Percentiles rank a stretch among this genome's conserved stretches.
Evolutionary conservation across 225 moss, liverwort and hornwort species (phyloP).

Genomic region (Sphagnum tenellum): DNA sequence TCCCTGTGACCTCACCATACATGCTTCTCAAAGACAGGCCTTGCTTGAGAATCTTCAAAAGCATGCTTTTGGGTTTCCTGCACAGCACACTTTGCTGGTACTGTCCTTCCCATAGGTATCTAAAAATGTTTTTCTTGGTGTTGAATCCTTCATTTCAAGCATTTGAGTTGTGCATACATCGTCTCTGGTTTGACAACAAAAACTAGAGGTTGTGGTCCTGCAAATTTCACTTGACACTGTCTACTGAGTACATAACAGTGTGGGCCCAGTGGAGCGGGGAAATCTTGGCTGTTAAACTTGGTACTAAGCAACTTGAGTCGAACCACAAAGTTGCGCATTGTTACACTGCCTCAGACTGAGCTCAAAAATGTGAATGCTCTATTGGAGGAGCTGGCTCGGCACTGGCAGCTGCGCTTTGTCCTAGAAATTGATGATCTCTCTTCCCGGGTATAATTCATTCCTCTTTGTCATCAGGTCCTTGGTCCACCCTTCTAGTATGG

Average conservation of each 20-base stretch:
- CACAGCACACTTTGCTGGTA: slow-evolving; percentile 35
- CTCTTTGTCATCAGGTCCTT: background rate
- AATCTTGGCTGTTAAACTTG: slow-evolving; percentile 33
- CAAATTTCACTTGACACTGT: too few relatives aligned
- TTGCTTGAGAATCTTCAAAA: slow-evolving; percentile 21
- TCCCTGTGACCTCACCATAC: slow-evolving; percentile 25
- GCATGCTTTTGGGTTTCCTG: slow-evolving; percentile 24
- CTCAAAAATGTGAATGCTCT: slow-evolving; percentile 23
- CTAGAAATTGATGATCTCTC: slow-evolving; percentile 34
- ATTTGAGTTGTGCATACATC: too few relatives aligned
- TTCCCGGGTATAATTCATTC: slow-evolving; percentile 11
- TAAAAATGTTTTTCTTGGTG: background rate
- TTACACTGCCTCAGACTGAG: slow-evolving; percentile 24
- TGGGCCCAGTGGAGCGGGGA: slow-evolving; percentile 29
- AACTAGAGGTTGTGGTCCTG: background rate
- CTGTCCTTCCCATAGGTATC: background rate
- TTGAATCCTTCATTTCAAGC: background rate
- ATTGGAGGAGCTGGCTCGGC: slow-evolving; percentile 37
- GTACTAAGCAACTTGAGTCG: slow-evolving; percentile 20
- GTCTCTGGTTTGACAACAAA: background rate
- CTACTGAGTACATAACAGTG: slow-evolving; percentile 6
- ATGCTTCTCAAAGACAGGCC: slow-evolving; percentile 18
- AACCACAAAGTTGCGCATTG: slow-evolving; percentile 19
- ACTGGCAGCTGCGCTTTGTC: slow-evolving; percentile 39
- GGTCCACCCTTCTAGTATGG: too few relatives aligned